Evolutionary conservation across 768 basidiomycete genomes (phyloP).

Genomic region (Leucogyrophana mollusca): DNA sequence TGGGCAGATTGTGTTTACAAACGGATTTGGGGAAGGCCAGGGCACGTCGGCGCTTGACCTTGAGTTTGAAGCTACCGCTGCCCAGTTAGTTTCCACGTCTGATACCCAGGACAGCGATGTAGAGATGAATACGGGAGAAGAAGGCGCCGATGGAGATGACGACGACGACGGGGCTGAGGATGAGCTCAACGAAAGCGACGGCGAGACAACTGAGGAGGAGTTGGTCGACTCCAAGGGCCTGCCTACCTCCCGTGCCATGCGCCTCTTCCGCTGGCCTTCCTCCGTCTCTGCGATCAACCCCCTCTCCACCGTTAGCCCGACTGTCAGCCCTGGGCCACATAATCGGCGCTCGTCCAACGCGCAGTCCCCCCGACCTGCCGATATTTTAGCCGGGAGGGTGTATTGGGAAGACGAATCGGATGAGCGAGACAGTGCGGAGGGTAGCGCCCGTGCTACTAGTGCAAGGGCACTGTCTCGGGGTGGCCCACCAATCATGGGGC

Average conservation of each 20-base stretch:
- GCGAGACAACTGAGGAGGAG: constrained; percentile 83
- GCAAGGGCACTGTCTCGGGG: constrained; percentile 11
- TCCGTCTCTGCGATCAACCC: constrained; percentile 68
- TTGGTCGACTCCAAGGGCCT: constrained; percentile 74
- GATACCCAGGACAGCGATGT: constrained; percentile 52
- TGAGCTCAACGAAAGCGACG: constrained; percentile 54
- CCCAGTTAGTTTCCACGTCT: constrained; percentile 49
- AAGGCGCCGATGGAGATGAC: constrained; percentile 29
- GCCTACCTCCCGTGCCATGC: constrained; percentile 75
- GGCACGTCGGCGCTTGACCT: constrained; percentile 61
- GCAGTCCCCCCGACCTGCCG: constrained; percentile 57
- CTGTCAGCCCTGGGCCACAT: constrained; percentile 42
- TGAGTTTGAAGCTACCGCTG: constrained; percentile 67
- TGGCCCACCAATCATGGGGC: constrained; percentile 37
- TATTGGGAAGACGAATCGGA: constrained; percentile 48
- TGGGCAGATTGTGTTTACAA: constrained; percentile 72
- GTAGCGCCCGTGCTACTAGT: constrained; percentile 31
- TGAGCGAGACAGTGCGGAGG: constrained; percentile 34
- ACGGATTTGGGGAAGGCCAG: constrained; percentile 48
- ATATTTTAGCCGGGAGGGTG: constrained; percentile 63
- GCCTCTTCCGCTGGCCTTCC: constrained; percentile 65
- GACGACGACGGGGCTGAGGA: constrained; percentile 44
- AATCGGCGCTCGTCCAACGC: constrained; percentile 29
- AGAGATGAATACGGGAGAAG: constrained; percentile 41
- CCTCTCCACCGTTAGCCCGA: constrained; percentile 68